Base-by-base conservation (phyloP, 768 basidiomycete genomes). In the Tremella fuciformis region DNA sequence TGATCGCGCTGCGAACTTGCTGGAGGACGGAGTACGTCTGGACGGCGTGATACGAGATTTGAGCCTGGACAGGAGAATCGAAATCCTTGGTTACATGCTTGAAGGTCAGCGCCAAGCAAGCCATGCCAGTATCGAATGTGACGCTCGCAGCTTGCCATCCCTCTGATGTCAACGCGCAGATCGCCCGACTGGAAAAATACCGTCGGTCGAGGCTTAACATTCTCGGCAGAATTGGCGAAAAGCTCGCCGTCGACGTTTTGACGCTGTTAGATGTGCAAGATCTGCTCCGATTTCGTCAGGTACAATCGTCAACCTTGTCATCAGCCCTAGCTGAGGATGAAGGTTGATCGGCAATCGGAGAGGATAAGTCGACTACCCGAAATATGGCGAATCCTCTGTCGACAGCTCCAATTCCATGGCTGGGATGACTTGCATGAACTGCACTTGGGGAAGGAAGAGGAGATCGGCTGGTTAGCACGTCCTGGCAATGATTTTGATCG, bases 141-240 rank as follows among this genome's bases (percentile, higher is more conserved):
- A 46, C 15, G n/a, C 6, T 16, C 7, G 24, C 60, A 88, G 88
- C 87, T 11, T 84, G 86, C 76, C 80, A 89, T 62, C 90, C 91
- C 0, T 88, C 89, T 29, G 91, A 92, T 66, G 88, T 92, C 29
- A 84, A 83, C 11, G 80, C 88, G 6, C 91, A 91, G 73, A 89
- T 93, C 44, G 81, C 87, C 0, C 83, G 89, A 1, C 82, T 94
- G 16, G 84, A 91, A 75, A 89, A 90, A 75, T 92, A 94, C 65
- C 82, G 83, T 37, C 84, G 82, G 65, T 87, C 87, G 13, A 87
- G 88, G 6, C 88, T 88, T 67, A 91, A 94, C 70, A 81, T 94
- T 50, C 79, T 93, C 26, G 86, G 87, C 7, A 81, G 82, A 46
- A 80, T 93, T 16, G 81, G 86, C 0, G 85, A 85, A 0, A 82